These are phyloP conservation scores for Copromyces sp. DNA, from an alignment of 495 filamentous ascomycete genomes.

Conservation along the genomic window DNA sequence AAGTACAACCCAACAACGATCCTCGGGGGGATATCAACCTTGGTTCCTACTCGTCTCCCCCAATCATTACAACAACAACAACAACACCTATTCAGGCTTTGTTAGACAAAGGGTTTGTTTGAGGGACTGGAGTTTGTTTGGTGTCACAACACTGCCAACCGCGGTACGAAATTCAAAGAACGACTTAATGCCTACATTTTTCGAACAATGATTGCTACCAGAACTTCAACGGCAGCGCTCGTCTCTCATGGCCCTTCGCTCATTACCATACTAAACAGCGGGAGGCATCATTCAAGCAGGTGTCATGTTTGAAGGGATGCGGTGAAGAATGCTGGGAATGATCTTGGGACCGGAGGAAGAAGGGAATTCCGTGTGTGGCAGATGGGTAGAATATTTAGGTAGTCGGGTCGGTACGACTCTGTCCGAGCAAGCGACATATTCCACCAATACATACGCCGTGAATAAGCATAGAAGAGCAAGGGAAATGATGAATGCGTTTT, in stretches of 20 bases:
- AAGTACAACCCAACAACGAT: neutral
- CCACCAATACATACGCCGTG: neutral
- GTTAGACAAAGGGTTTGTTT: neutral
- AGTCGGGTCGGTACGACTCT: neutral
- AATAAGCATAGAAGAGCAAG: neutral
- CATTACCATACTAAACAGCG: neutral
- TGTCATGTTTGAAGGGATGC: neutral
- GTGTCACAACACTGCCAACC: neutral
- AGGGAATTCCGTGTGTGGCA: no score
- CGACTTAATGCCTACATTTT: neutral
- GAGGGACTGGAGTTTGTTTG: neutral
- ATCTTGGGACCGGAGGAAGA: no score
- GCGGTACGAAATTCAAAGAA: neutral
- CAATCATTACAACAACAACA: neutral
- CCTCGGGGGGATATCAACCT: neutral
- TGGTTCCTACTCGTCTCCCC: neutral
- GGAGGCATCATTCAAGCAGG: neutral
- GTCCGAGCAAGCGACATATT: neutral
- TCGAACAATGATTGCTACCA: neutral
- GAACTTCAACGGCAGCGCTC: neutral
- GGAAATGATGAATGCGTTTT: neutral
- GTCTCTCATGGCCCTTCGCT: neutral
- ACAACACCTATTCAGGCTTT: neutral
- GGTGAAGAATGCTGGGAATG: neutral
- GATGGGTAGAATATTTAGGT: neutral